A percentile compares a stretch with the other conserved stretches of the same genome.
Conservation (phyloP, 208 protist genomes). For the Trypanosoma cruzi region DNA sequence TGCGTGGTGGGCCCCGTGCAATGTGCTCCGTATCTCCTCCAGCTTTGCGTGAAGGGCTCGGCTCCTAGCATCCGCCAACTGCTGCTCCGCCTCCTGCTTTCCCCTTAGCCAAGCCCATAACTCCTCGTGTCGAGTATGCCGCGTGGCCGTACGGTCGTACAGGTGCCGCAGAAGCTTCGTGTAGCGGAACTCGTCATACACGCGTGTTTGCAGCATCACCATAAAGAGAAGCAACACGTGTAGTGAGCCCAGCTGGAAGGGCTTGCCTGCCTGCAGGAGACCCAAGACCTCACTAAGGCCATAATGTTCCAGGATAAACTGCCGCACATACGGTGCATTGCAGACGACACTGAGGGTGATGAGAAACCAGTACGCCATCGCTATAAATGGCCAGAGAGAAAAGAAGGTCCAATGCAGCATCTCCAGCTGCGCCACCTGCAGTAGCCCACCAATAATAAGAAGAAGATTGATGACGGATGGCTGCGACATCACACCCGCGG, state of each 20-base stretch:
- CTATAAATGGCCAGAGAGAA: constrained; percentile 13
- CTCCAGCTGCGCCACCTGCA: constrained; percentile 36
- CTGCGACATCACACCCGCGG: constrained; percentile 19
- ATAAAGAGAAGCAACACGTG: constrained; percentile 32
- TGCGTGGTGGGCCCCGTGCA: not conserved
- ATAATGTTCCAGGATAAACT: constrained; percentile 1
- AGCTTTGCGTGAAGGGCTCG: constrained; percentile 18
- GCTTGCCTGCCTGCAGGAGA: not conserved
- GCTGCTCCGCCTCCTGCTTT: constrained; percentile 16
- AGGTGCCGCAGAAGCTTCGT: constrained; percentile 24
- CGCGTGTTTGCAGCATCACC: constrained; percentile 34
- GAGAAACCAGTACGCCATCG: constrained; percentile 5
- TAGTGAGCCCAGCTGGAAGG: constrained; percentile 1
- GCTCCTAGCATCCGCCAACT: constrained; percentile 13
- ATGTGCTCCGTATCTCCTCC: constrained; percentile 19
- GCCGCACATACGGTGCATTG: constrained; percentile 17
- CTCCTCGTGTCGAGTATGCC: constrained; percentile 18
- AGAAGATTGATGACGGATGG: constrained; percentile 35
- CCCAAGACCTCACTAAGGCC: constrained; percentile 8
- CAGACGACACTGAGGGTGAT: constrained; percentile 8
- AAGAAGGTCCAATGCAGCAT: constrained; percentile 33
- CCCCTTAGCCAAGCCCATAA: constrained; percentile 26
- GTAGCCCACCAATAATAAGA: constrained; percentile 24
- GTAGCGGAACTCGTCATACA: constrained; percentile 40
- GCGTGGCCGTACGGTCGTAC: constrained; percentile 7